Conservation (phyloP, 2,329 filamentous ascomycete genomes). For the Plectosphaerella plurivora region DNA sequence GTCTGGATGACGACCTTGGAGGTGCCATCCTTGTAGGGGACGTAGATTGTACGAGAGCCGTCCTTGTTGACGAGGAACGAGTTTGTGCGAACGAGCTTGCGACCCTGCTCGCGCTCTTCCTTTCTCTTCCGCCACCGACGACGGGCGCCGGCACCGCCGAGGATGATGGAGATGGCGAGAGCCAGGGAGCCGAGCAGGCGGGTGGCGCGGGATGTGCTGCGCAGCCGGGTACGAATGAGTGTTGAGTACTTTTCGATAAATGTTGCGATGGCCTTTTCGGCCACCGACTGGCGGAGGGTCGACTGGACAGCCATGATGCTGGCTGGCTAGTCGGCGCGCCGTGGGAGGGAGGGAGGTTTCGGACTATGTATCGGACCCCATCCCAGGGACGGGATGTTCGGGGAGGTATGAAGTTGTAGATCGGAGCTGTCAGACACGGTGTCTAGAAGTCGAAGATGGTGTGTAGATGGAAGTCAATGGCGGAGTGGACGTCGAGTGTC, state of each 20-base stretch:
- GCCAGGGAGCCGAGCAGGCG: constrained; percentile 73
- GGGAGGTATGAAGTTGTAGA: neutral
- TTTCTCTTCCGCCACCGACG: constrained; percentile 70
- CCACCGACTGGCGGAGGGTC: constrained; percentile 63
- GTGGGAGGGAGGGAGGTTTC: neutral
- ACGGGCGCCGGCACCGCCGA: constrained; percentile 72
- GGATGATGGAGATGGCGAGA: constrained; percentile 73
- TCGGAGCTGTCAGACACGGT: neutral
- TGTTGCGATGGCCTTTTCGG: constrained; percentile 62
- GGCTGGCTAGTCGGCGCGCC: constrained; percentile 11
- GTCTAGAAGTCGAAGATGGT: neutral
- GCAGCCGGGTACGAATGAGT: constrained; percentile 49
- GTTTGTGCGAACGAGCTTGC: constrained; percentile 80
- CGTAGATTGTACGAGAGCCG: constrained; percentile 90
- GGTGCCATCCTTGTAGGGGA: constrained; percentile 83
- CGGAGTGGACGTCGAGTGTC: neutral
- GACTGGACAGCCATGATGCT: constrained; percentile 79
- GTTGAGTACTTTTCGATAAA: constrained; percentile 58
- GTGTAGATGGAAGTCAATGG: neutral
- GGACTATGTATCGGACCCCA: constrained; percentile 8
- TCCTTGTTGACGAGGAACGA: constrained; percentile 93
- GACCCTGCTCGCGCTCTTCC: constrained; percentile 77
- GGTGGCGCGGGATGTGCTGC: constrained; percentile 63
- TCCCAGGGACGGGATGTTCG: constrained; percentile 3
- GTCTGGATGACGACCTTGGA: constrained; percentile 87